A percentile compares a stretch with the other conserved stretches of the same genome.
Evolutionary conservation across 768 basidiomycete genomes (phyloP).

Genomic region (Boletellus sp.): DNA sequence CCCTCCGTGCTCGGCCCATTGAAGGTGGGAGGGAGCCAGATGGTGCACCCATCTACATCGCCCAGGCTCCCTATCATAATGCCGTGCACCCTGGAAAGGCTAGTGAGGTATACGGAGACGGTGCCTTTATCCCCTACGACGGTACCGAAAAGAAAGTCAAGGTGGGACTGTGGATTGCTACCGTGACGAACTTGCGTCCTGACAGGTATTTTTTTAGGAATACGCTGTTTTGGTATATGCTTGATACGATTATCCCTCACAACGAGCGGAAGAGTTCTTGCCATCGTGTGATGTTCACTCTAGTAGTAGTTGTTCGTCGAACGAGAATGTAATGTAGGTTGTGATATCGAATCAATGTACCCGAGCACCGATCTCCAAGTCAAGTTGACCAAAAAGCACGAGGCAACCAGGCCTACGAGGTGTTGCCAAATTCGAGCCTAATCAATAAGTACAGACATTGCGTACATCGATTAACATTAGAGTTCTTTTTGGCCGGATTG

Average conservation of each 20-base stretch:
- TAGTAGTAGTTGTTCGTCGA: neutral
- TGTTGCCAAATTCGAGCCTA: neutral
- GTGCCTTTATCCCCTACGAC: slow-evolving; percentile 57
- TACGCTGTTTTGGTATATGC: slow-evolving; percentile 8
- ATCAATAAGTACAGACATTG: neutral
- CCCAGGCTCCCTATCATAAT: slow-evolving; percentile 50
- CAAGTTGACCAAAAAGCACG: neutral
- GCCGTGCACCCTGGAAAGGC: slow-evolving; percentile 64
- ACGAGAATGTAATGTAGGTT: neutral
- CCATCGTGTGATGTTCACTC: neutral
- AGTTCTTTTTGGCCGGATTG: neutral
- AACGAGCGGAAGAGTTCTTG: neutral
- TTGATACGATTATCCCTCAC: neutral
- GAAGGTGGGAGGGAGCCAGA: slow-evolving; percentile 66
- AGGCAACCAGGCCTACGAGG: neutral
- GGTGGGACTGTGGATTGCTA: slow-evolving; percentile 29
- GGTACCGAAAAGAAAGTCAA: slow-evolving; percentile 49
- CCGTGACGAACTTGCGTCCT: neutral
- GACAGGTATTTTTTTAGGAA: neutral
- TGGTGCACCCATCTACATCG: slow-evolving; percentile 59
- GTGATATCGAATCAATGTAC: neutral
- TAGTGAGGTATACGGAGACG: slow-evolving; percentile 45
- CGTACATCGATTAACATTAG: neutral
- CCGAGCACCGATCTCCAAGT: neutral
- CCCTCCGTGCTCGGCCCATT: slow-evolving; percentile 50